These are phyloP conservation scores for Clavariopsis aquatica DNA, from an alignment of 495 filamentous ascomycete genomes.

Conservation along the genomic window DNA sequence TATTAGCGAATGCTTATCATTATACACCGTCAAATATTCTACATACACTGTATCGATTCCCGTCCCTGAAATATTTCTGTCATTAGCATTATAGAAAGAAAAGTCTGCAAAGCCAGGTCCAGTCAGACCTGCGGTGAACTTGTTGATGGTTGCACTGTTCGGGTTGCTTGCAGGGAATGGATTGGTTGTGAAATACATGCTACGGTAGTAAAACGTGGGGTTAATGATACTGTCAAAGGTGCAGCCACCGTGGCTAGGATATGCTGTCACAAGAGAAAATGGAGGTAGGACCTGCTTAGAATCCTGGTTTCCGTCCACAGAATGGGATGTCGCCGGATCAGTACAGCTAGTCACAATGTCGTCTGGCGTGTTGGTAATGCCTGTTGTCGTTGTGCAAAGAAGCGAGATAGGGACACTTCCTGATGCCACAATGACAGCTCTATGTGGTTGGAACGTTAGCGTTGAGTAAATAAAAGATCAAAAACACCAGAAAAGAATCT, in stretches of 20 bases:
- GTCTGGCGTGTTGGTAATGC: slow-evolving; percentile 7
- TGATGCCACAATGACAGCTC: slow-evolving; percentile 9
- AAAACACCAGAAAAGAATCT: too few species aligned
- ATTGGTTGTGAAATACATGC: slow-evolving; percentile 2
- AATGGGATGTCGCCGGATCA: background rate
- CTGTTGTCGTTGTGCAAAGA: background rate
- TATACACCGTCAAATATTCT: too few species aligned
- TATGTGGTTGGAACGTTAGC: background rate
- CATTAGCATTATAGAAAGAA: slow-evolving; percentile 5
- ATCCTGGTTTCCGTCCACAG: background rate
- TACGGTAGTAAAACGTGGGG: slow-evolving; percentile 8
- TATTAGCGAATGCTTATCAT: background rate
- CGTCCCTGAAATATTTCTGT: slow-evolving; percentile 1
- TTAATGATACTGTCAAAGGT: slow-evolving; percentile 14
- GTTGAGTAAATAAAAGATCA: background rate
- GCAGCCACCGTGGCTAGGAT: slow-evolving; percentile 10
- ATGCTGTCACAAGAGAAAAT: slow-evolving; percentile 9
- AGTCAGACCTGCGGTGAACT: background rate
- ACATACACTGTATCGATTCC: slow-evolving; percentile 11
- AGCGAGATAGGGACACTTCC: background rate
- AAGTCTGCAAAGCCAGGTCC: slow-evolving; percentile 5
- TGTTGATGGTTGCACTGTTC: background rate
- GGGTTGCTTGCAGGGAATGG: background rate
- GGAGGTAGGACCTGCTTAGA: background rate
- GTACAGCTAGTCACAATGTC: slow-evolving; percentile 14